Evolutionary conservation across 1,284 basidiomycete genomes (phyloP).

Genomic region (Leccinum glutinopallens): DNA sequence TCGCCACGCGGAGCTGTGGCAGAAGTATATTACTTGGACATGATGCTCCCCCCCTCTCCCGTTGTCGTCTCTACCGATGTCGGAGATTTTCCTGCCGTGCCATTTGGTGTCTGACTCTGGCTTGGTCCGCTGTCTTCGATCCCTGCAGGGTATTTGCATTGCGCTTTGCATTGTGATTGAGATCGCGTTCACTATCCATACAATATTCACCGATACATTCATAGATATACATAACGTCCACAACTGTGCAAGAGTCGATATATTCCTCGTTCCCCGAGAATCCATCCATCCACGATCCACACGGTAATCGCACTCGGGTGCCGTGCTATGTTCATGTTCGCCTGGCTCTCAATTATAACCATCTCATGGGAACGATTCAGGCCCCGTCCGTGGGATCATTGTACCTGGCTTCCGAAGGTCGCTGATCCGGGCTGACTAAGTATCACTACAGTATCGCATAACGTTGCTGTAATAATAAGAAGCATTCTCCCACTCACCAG

Average conservation of each 20-base stretch:
- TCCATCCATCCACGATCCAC: neutral
- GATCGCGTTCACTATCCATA: slow-evolving; percentile 4
- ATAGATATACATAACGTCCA: slow-evolving; percentile 16
- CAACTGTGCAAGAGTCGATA: slow-evolving; percentile 6
- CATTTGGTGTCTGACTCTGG: neutral
- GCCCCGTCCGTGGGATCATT: neutral
- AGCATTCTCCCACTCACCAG: neutral
- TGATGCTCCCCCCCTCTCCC: neutral
- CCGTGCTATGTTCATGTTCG: neutral
- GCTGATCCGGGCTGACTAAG: neutral
- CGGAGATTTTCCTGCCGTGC: neutral
- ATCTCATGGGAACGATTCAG: neutral
- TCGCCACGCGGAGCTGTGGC: slow-evolving; percentile 1
- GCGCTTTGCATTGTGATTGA: slow-evolving; percentile 3
- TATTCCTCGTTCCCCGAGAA: neutral
- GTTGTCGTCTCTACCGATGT: neutral
- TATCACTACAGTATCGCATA: neutral
- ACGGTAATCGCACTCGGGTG: neutral
- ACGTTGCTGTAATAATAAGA: neutral
- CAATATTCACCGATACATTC: slow-evolving; percentile 3
- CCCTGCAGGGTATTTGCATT: neutral
- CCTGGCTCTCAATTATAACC: neutral
- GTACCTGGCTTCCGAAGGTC: neutral
- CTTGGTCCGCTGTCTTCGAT: neutral
- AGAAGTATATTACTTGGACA: slow-evolving; percentile 13